Conservation (phyloP, 2,329 filamentous ascomycete species). For the Stemphylium lycopersici region DNA sequence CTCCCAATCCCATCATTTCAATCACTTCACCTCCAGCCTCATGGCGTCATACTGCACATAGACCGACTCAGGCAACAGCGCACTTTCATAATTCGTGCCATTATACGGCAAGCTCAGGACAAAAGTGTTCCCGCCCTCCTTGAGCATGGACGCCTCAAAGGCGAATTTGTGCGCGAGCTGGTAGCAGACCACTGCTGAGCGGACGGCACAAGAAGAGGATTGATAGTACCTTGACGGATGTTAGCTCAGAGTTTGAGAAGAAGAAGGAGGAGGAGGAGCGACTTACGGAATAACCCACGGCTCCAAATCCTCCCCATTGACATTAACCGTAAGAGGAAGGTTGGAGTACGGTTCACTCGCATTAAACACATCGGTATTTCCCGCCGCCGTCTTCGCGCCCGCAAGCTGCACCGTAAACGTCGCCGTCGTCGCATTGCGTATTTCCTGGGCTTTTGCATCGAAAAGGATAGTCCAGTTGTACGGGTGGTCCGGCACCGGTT, state of each 20-base stretch:
- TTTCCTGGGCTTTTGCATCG: conserved; percentile 34
- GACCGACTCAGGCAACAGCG: conserved; percentile 54
- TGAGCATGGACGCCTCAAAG: conserved; percentile 59
- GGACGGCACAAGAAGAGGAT: conserved; percentile 65
- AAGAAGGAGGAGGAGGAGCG: too few relatives aligned
- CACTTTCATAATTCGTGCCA: conserved; percentile 60
- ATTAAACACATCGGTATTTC: conserved; percentile 67
- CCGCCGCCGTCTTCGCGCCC: conserved; percentile 65
- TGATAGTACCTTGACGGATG: conserved; percentile 55
- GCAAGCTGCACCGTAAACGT: conserved; percentile 69
- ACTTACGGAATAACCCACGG: conserved; percentile 63
- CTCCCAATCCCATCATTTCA: too few relatives aligned
- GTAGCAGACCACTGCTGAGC: conserved; percentile 67
- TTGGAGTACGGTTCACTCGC: conserved; percentile 60
- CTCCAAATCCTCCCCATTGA: conserved; percentile 55
- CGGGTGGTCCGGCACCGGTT: conserved; percentile 48
- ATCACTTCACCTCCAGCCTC: conserved; percentile 58
- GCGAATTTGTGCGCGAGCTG: conserved; percentile 65
- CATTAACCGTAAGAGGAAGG: conserved; percentile 58
- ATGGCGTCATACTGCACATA: conserved; percentile 72
- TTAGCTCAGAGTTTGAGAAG: background rate
- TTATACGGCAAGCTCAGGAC: conserved; percentile 65
- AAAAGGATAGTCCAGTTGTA: conserved; percentile 36
- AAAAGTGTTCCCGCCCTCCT: conserved; percentile 61
- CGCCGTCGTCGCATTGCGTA: conserved; percentile 52